A percentile compares a stretch with the other conserved stretches of the same genome.
Conservation (phyloP, 805 yeast species). For the Candida parachauliodes region DNA sequence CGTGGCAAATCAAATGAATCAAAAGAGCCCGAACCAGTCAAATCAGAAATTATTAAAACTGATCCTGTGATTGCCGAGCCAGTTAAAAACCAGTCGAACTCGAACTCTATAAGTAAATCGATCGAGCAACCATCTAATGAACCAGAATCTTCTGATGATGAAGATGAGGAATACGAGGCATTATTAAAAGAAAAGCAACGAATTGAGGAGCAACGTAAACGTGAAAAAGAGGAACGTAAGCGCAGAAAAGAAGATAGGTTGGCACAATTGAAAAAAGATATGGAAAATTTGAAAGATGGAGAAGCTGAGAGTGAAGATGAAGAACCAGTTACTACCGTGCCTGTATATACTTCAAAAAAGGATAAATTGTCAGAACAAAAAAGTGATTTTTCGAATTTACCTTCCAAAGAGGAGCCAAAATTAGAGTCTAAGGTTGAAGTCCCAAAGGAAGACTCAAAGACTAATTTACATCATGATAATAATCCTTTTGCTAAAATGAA, state of each 20-base stretch:
- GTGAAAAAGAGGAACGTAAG: conserved; percentile 45
- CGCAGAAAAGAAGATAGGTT: conserved; percentile 57
- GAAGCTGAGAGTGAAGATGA: conserved; percentile 30
- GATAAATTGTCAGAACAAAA: conserved; percentile 8
- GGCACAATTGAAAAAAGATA: conserved; percentile 55
- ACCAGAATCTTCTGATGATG: conserved; percentile 27
- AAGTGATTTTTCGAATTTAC: too few species aligned
- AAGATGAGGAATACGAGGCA: conserved; percentile 47
- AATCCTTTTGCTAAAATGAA: conserved; percentile 49
- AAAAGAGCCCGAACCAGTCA: conserved; percentile 6
- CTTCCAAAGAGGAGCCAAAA: neutral
- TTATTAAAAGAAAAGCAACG: conserved; percentile 42
- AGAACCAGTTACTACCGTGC: conserved; percentile 17
- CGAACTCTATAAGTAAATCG: conserved; percentile 7
- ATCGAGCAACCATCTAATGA: conserved; percentile 10
- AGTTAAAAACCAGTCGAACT: conserved; percentile 1
- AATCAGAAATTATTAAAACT: neutral
- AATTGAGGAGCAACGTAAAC: conserved; percentile 38
- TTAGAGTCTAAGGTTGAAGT: conserved; percentile 4
- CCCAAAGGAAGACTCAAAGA: neutral
- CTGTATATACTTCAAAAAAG: conserved; percentile 12
- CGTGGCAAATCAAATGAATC: conserved; percentile 15
- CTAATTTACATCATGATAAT: conserved; percentile 27
- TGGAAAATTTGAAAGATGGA: conserved; percentile 47
- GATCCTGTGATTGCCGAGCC: conserved; percentile 3